phyloP scores from a whole-genome alignment of 495 filamentous ascomycete species.

The Penicillium manginii region DNA sequence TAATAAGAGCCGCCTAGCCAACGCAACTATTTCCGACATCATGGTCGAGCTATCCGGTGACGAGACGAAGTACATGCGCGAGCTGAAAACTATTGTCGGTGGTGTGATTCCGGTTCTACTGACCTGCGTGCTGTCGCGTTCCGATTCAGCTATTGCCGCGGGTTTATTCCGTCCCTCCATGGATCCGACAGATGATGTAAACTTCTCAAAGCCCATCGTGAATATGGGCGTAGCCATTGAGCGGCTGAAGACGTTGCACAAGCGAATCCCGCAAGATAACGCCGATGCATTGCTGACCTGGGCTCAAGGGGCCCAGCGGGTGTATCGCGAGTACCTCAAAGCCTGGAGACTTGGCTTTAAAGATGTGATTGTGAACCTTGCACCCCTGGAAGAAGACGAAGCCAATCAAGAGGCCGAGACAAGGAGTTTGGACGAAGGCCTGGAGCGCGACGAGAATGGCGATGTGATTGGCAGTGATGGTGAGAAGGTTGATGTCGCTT shows the following conservation, averaged over 20 bases:
- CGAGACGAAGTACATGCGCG: constrained; percentile 88
- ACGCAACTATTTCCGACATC: constrained; percentile 71
- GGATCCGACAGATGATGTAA: constrained; percentile 56
- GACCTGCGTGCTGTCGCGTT: constrained; percentile 78
- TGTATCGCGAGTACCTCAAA: constrained; percentile 87
- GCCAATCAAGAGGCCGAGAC: constrained; percentile 51
- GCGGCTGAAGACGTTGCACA: constrained; percentile 77
- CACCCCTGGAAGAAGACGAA: constrained; percentile 63
- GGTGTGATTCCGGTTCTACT: constrained; percentile 95
- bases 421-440: constrained; percentile 64
- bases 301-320: constrained; percentile 73
- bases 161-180: constrained; percentile 66
- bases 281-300: constrained; percentile 72
- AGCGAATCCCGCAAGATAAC: constrained; percentile 72
- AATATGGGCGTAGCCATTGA: constrained; percentile 94
- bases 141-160: constrained; percentile 64
- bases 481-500: constrained; percentile 93
- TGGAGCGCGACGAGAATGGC: constrained; percentile 77
- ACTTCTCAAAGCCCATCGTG: constrained; percentile 84
- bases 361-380: constrained; percentile 91
- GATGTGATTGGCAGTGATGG: constrained; percentile 78
- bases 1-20: constrained; percentile 64
- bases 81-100: constrained; percentile 91
- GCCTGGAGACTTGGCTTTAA: constrained; percentile 95
- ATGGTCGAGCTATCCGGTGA: constrained; percentile 81